Evolutionary conservation across 208 protist species (phyloP).

Genomic region (Herpetomonas muscarum): DNA sequence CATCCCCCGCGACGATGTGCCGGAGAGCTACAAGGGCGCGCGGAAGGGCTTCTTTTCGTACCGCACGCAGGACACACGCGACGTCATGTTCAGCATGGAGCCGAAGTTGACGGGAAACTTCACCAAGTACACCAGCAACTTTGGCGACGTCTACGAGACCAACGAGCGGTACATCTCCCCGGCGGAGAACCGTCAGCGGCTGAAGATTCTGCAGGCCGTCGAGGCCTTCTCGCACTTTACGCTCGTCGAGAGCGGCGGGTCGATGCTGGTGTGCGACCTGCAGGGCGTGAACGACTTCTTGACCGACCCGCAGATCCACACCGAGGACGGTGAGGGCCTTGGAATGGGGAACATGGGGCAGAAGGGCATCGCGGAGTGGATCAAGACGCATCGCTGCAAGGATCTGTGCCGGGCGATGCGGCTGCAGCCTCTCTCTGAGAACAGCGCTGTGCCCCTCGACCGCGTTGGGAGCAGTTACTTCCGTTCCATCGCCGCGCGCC

Average conservation of each 20-base stretch:
- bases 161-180: constrained; percentile 9
- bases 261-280: constrained; percentile 48
- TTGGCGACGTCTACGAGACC: constrained; percentile 29
- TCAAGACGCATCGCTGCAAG: constrained; percentile 23
- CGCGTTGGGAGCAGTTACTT: constrained; percentile 14
- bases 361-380: constrained; percentile 40
- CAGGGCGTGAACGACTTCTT: constrained; percentile 47
- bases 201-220: constrained; percentile 11
- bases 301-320: constrained; percentile 68
- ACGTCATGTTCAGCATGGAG: constrained; percentile 52
- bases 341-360: constrained; percentile 52
- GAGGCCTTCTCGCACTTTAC: constrained; percentile 78
- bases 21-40: constrained; percentile 10
- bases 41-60: constrained; percentile 36
- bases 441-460: background rate
- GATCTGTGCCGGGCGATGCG: constrained; percentile 13
- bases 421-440: constrained; percentile 3
- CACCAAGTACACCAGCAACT: constrained; percentile 72
- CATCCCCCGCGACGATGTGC: constrained; percentile 20
- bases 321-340: constrained; percentile 34
- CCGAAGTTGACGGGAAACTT: constrained; percentile 44
- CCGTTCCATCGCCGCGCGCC: constrained; percentile 9
- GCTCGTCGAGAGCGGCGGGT: constrained; percentile 23
- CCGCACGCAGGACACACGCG: constrained; percentile 26
- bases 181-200: constrained; percentile 6